phyloP scores from a whole-genome alignment of 2,329 filamentous ascomycete genomes.

The Pseudocercospora fijiensis region DNA sequence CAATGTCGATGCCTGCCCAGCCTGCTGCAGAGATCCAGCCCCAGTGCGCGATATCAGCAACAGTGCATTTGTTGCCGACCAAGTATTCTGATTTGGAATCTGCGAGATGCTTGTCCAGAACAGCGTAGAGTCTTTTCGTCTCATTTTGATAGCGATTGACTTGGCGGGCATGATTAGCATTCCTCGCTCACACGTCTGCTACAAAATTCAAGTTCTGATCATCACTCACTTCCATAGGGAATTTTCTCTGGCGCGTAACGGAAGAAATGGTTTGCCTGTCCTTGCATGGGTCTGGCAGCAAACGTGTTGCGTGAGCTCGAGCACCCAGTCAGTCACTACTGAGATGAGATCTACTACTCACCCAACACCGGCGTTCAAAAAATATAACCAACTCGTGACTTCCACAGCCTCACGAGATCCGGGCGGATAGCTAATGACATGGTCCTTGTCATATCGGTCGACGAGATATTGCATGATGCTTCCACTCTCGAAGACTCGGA shows the following conservation, averaged over 20 bases:
- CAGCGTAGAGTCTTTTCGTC: conserved; percentile 75
- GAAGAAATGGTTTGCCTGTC: conserved; percentile 77
- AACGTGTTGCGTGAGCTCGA: not conserved
- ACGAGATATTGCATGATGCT: conserved; percentile 82
- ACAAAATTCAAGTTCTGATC: not conserved
- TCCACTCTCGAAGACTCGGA: conserved; percentile 79
- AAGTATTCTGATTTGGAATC: conserved; percentile 53
- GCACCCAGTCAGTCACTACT: not conserved
- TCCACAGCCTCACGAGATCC: conserved; percentile 72
- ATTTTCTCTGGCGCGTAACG: conserved; percentile 82
- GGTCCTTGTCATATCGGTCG: conserved; percentile 60
- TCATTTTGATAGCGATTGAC: conserved; percentile 81
- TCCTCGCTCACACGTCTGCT: not conserved
- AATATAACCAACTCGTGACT: conserved; percentile 65
- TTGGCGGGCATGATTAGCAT: not conserved
- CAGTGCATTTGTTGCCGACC: conserved; percentile 64
- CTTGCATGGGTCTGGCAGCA: conserved; percentile 25
- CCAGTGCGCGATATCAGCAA: conserved; percentile 75
- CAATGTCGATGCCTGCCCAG: conserved; percentile 65
- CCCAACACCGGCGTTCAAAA: conserved; percentile 67
- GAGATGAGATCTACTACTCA: conserved; percentile 24
- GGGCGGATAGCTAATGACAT: conserved; percentile 77
- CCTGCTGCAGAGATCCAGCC: conserved; percentile 68
- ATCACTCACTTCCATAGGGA: conserved; percentile 60
- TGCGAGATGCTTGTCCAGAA: conserved; percentile 69